phyloP scores from a whole-genome alignment of 441 rosid genomes.

The Cnidoscolus chayamansa region DNA sequence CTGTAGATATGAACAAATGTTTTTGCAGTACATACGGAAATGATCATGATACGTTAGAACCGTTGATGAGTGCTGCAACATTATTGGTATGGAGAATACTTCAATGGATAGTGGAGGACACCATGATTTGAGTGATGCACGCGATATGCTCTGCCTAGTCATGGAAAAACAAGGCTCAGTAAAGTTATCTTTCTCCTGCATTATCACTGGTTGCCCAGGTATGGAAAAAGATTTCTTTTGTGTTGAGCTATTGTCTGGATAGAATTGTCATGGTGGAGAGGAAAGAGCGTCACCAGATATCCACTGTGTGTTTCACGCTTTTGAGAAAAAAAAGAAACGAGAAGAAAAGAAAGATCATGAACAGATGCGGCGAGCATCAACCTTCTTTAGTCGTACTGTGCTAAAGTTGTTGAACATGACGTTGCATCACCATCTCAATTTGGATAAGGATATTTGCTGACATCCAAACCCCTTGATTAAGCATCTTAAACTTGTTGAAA shows the following conservation, averaged over 20 bases:
- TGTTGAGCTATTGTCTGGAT: conserved; percentile 33
- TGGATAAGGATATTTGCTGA: conserved; percentile 31
- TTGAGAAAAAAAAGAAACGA: not conserved
- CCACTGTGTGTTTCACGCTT: conserved; percentile 30
- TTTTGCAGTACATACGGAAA: conserved; percentile 28
- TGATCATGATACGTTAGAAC: not conserved
- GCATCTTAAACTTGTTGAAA: conserved; percentile 34
- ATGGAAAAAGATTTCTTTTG: conserved; percentile 29
- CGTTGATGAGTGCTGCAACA: conserved; percentile 33
- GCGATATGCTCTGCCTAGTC: conserved; percentile 44
- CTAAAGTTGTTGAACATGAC: conserved; percentile 37
- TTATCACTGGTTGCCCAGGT: conserved; percentile 35
- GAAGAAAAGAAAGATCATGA: conserved; percentile 3
- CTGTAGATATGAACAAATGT: conserved; percentile 9
- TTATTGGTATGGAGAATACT: conserved; percentile 35
- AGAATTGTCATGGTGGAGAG: conserved; percentile 33
- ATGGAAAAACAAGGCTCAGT: conserved; percentile 25
- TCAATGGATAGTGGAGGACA: conserved; percentile 35
- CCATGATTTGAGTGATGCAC: conserved; percentile 38
- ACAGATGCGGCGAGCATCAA: conserved; percentile 49
- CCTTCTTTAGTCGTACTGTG: conserved; percentile 25
- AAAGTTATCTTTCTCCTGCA: conserved; percentile 39
- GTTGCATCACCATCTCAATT: conserved; percentile 25
- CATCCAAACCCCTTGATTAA: conserved; percentile 24
- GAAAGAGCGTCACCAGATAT: conserved; percentile 28